Evolutionary conservation across 2,329 filamentous ascomycete genomes (phyloP).

Genomic region (Trichoderma semiorbis): DNA sequence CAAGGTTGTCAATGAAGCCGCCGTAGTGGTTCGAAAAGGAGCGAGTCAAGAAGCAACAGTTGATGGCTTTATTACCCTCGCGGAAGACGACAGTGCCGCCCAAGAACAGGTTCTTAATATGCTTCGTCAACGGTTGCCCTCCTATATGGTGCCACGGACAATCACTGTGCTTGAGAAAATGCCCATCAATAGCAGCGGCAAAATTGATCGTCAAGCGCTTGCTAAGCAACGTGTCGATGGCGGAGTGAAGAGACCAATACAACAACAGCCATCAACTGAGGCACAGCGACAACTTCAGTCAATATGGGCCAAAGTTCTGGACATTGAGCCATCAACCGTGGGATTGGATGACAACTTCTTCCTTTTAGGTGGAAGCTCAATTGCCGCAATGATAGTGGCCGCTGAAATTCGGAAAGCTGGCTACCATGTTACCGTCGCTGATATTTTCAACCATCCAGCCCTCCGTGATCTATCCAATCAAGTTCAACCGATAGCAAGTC

Average conservation of each 20-base stretch:
- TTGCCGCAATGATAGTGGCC: background rate
- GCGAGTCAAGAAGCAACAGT: background rate
- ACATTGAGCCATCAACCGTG: background rate
- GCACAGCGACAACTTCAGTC: background rate
- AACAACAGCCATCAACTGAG: background rate
- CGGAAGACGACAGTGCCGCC: background rate
- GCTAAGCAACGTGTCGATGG: background rate
- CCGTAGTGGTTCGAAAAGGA: background rate
- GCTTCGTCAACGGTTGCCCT: background rate
- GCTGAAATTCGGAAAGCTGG: background rate
- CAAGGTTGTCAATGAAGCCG: background rate
- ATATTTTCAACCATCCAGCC: background rate
- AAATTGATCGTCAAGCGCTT: background rate
- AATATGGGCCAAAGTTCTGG: background rate
- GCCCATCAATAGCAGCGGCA: background rate
- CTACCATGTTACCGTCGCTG: background rate
- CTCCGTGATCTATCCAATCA: background rate
- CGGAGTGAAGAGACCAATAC: background rate
- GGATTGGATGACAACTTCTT: background rate
- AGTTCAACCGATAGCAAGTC: background rate
- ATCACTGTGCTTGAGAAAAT: background rate
- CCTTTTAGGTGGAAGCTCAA: background rate
- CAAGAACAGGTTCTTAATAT: background rate
- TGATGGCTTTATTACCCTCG: background rate
- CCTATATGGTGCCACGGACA: background rate